A percentile compares a stretch with the other conserved stretches of the same genome.
Conservation (phyloP, 2,329 filamentous ascomycete species). For the Paracoccidioides lutzii region DNA sequence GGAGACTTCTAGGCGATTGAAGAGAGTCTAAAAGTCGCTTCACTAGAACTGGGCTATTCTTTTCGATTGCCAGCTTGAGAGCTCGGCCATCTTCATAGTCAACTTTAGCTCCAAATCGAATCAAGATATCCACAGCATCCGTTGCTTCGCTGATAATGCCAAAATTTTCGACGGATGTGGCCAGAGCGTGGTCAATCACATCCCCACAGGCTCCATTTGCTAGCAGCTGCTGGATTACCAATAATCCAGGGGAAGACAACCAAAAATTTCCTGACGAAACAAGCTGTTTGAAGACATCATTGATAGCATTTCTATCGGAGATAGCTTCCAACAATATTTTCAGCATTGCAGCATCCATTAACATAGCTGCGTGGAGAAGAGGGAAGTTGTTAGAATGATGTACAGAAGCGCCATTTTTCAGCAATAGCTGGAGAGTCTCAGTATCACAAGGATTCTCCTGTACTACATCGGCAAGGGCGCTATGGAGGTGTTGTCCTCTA, state of each 20-base stretch:
- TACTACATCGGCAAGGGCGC: slow-evolving; percentile 11
- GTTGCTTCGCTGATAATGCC: slow-evolving; percentile 24
- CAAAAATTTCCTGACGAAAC: slow-evolving; percentile 18
- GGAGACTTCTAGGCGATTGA: slow-evolving; percentile 32
- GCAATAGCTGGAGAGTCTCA: slow-evolving; percentile 37
- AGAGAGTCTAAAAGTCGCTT: slow-evolving; percentile 4
- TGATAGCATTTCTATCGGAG: slow-evolving; percentile 6
- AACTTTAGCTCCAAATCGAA: slow-evolving; percentile 32
- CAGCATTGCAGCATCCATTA: slow-evolving; percentile 7
- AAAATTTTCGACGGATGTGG: slow-evolving; percentile 35
- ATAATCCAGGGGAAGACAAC: slow-evolving; percentile 39
- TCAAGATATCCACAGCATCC: slow-evolving; percentile 33
- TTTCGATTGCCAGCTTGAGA: slow-evolving; percentile 37
- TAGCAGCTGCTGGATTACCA: slow-evolving; percentile 38
- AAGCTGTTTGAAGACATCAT: slow-evolving; percentile 10
- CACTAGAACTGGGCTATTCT: slow-evolving; percentile 35
- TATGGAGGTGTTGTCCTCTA: slow-evolving; percentile 6
- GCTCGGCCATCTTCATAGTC: slow-evolving; percentile 43
- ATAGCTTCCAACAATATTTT: slow-evolving; percentile 9
- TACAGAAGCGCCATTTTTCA: slow-evolving; percentile 42
- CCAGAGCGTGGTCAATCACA: slow-evolving; percentile 35
- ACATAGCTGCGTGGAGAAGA: slow-evolving; percentile 21
- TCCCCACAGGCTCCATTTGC: slow-evolving; percentile 19
- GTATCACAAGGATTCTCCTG: slow-evolving; percentile 9
- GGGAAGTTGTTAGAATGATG: slow-evolving; percentile 45